Conservation (phyloP, 2,329 filamentous ascomycete species). For the Ambrosiella cleistominuta region DNA sequence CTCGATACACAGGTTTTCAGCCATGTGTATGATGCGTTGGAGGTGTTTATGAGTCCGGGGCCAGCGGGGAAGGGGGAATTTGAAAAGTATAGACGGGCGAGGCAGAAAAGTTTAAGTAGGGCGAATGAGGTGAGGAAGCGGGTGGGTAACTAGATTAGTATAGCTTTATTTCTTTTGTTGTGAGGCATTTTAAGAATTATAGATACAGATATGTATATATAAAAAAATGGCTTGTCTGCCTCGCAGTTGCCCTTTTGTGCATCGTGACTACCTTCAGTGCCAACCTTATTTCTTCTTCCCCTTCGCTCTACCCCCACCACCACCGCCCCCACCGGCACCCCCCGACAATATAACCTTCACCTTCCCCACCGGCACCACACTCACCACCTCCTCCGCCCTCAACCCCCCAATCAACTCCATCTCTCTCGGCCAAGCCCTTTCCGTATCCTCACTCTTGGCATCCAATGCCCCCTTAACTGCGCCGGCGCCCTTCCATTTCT, state of each 20-base stretch:
- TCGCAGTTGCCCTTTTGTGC: background rate
- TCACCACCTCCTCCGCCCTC: conserved; percentile 68
- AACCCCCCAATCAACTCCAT: conserved; percentile 66
- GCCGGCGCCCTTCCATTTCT: conserved; percentile 55
- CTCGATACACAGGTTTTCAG: conserved; percentile 73
- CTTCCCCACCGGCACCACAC: conserved; percentile 63
- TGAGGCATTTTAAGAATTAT: background rate
- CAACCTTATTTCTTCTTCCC: conserved; percentile 23
- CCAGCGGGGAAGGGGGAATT: conserved; percentile 36
- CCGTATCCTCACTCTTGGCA: conserved; percentile 41
- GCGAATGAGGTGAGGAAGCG: conserved; percentile 7
- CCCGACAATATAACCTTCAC: conserved; percentile 61
- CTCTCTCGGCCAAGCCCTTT: conserved; percentile 72
- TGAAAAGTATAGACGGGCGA: conserved; percentile 35
- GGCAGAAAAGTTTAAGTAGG: conserved; percentile 29
- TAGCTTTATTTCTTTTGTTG: background rate
- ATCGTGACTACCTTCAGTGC: background rate
- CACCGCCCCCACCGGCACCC: conserved; percentile 25
- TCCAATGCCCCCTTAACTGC: conserved; percentile 41
- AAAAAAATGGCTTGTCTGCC: background rate
- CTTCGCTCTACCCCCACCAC: conserved; percentile 22
- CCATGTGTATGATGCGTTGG: conserved; percentile 77
- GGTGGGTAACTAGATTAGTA: too few relatives aligned
- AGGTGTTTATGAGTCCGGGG: conserved; percentile 45
- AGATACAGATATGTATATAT: background rate